These are phyloP conservation scores for Skeletonema menzelii DNA, from an alignment of 108 stramenopile species.

Conservation along the genomic window DNA sequence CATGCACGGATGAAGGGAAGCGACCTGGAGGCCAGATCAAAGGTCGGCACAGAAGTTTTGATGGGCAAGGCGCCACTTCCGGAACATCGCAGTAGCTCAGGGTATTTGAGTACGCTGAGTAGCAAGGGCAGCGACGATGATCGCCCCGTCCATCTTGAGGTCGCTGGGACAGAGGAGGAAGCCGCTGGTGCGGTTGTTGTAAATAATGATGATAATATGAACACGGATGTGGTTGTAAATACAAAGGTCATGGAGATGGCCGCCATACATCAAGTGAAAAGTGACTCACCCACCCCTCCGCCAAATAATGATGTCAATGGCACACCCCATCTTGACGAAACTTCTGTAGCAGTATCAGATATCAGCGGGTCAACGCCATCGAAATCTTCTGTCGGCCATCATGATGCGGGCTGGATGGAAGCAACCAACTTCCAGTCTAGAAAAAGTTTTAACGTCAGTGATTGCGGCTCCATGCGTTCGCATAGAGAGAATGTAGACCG, in stretches of 20 bases:
- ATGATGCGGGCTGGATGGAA: background rate
- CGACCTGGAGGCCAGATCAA: background rate
- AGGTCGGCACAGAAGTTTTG: background rate
- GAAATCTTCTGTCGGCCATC: background rate
- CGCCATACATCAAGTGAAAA: background rate
- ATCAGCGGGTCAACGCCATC: background rate
- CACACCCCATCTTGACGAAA: background rate
- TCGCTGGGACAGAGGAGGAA: background rate
- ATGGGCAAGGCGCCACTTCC: background rate
- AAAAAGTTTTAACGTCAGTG: background rate
- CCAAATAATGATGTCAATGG: background rate
- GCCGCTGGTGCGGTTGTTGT: background rate
- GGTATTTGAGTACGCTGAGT: background rate
- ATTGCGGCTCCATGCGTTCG: background rate
- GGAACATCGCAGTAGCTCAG: background rate
- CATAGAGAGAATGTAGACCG: constrained; percentile 2
- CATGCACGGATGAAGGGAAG: background rate
- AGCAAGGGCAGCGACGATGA: background rate
- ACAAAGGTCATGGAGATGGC: background rate
- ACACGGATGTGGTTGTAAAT: too few relatives aligned
- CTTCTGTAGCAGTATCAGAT: background rate
- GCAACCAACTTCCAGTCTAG: background rate
- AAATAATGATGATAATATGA: background rate
- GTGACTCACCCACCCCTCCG: background rate
- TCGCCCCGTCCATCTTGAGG: background rate